Percentiles rank a stretch among this genome's conserved stretches.
phyloP scores from a whole-genome alignment of 345 rosid species.

The Bruguiera parviflora region DNA sequence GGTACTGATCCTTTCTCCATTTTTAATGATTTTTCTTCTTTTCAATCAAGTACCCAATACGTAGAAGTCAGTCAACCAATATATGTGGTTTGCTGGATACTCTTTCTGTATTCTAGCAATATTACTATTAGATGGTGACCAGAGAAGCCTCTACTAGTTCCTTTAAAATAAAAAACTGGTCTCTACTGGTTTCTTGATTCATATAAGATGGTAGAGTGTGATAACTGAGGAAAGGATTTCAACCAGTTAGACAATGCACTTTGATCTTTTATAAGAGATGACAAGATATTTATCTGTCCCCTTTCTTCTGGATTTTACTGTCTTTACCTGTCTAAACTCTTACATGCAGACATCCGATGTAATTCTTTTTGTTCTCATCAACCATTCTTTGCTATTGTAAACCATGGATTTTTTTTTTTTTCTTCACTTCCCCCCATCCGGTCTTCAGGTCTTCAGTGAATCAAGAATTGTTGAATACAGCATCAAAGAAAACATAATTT shows the following conservation, averaged over 20 bases:
- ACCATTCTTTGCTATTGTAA: background rate
- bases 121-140: too few relatives aligned
- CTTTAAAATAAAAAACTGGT: too few relatives aligned
- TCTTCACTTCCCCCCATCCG: too few relatives aligned
- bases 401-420: background rate
- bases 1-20: slow-evolving; percentile 29
- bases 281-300: background rate
- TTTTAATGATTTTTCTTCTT: background rate
- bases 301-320: background rate
- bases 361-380: background rate
- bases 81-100: too few relatives aligned
- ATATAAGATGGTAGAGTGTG: background rate
- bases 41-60: background rate
- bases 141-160: too few relatives aligned
- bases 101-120: too few relatives aligned
- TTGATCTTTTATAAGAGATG: background rate
- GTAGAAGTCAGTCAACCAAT: background rate
- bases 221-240: background rate
- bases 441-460: slow-evolving; percentile 63
- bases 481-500: slow-evolving; percentile 42
- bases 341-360: background rate
- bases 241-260: background rate
- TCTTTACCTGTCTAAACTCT: background rate
- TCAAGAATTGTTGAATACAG: slow-evolving; percentile 68
- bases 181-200: background rate